These are phyloP conservation scores for Naganishia albida DNA, from an alignment of 1,284 basidiomycete genomes.

Conservation along the genomic window DNA sequence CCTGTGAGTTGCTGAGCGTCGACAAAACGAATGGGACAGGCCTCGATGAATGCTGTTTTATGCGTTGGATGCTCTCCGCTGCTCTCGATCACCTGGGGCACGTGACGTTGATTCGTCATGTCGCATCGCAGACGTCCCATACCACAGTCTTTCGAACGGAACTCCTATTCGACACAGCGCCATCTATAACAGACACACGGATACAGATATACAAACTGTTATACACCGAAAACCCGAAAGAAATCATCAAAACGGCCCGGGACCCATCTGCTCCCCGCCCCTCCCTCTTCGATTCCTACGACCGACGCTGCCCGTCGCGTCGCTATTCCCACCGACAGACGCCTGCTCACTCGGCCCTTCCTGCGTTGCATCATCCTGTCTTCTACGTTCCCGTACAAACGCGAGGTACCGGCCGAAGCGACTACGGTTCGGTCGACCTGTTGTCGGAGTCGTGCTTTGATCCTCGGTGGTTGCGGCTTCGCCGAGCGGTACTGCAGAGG, in stretches of 20 bases:
- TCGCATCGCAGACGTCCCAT: too few relatives aligned
- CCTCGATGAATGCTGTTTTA: neutral
- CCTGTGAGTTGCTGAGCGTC: neutral
- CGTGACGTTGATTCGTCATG: slow-evolving; percentile 17
- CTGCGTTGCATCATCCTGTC: neutral
- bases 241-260: slow-evolving; percentile 23
- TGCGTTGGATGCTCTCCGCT: neutral
- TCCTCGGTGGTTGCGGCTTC: neutral
- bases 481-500: slow-evolving; percentile 15
- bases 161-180: neutral
- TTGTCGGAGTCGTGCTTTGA: slow-evolving; percentile 2
- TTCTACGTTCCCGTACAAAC: slow-evolving; percentile 43
- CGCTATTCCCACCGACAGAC: neutral
- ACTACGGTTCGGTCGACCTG: slow-evolving; percentile 18
- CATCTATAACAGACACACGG: neutral
- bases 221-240: neutral
- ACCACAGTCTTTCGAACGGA: too few relatives aligned
- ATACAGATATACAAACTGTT: neutral
- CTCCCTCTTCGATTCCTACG: slow-evolving; percentile 8
- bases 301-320: neutral
- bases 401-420: slow-evolving; percentile 49
- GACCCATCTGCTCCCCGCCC: slow-evolving; percentile 27
- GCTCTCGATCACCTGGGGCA: neutral
- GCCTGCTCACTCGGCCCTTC: neutral
- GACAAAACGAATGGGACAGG: neutral